Evolutionary conservation across 257 asterid genomes (phyloP).

Genomic region (Petunia axillaris): DNA sequence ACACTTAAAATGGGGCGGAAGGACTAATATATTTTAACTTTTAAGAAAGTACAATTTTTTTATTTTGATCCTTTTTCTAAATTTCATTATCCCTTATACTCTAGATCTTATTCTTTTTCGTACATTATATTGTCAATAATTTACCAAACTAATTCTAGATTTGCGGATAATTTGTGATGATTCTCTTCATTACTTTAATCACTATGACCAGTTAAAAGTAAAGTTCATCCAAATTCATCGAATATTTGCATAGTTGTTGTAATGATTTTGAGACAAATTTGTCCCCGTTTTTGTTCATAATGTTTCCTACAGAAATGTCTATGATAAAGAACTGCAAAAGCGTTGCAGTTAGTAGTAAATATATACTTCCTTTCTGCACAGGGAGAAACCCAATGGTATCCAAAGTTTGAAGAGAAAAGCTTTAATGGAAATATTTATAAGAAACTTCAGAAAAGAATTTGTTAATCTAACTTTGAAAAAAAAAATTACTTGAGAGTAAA

Average conservation of each 20-base stretch:
- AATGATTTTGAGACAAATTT: conserved; percentile 48
- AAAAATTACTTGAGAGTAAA: background rate
- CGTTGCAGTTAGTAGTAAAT: conserved; percentile 15
- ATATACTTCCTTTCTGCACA: background rate
- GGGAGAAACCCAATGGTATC: conserved; percentile 19
- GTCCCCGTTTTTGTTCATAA: conserved; percentile 43
- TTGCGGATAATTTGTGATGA: background rate
- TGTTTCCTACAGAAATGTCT: conserved; percentile 42
- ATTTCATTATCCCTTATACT: background rate
- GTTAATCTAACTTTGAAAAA: background rate
- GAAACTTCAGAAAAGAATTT: background rate
- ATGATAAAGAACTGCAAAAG: conserved; percentile 18
- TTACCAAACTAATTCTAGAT: background rate
- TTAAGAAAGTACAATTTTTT: background rate
- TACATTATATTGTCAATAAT: background rate
- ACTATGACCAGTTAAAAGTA: background rate
- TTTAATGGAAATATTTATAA: background rate
- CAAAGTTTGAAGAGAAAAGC: background rate
- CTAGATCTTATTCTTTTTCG: background rate
- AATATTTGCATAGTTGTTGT: background rate
- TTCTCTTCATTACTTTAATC: conserved; percentile 11
- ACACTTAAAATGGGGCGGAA: too few species aligned
- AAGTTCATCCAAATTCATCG: conserved; percentile 20
- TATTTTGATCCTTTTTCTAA: background rate
- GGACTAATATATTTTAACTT: background rate